Evolutionary conservation across 768 basidiomycete species (phyloP).

Genomic region (Hygrophorus russula): DNA sequence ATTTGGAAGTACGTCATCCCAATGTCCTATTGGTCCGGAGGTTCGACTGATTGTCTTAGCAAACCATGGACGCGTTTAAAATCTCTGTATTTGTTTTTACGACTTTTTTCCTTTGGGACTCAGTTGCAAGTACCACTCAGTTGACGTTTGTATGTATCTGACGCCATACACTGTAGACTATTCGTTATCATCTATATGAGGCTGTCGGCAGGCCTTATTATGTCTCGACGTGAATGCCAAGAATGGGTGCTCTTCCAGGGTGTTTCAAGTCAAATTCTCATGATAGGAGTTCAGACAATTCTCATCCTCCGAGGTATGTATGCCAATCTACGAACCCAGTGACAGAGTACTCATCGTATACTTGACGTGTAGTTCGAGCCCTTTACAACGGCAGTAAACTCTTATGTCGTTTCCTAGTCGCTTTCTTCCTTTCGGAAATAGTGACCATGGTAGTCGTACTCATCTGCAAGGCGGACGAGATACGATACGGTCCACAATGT

Average conservation of each 20-base stretch:
- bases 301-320: conserved; percentile 14
- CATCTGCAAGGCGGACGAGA: conserved; percentile 2
- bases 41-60: conserved; percentile 3
- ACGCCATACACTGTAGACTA: conserved; percentile 4
- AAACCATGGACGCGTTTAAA: conserved; percentile 14
- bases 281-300: conserved; percentile 13
- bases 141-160: neutral
- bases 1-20: conserved; percentile 13
- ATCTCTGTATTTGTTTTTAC: conserved; percentile 12
- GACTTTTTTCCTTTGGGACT: conserved; percentile 8
- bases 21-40: neutral
- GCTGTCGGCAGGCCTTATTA: conserved; percentile 5
- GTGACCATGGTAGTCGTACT: conserved; percentile 10
- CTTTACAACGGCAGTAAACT: conserved; percentile 10
- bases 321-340: neutral
- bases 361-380: conserved; percentile 11
- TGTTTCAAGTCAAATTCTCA: conserved; percentile 11
- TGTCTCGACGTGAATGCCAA: conserved; percentile 4
- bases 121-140: conserved; percentile 10
- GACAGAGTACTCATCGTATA: neutral
- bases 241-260: conserved; percentile 12
- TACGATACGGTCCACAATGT: conserved; percentile 12
- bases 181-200: conserved; percentile 9
- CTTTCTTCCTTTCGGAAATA: conserved; percentile 9
- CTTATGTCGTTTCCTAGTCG: conserved; percentile 8